Evolutionary conservation across 345 rosid genomes (phyloP).

Genomic region (Pugionium cornutum): DNA sequence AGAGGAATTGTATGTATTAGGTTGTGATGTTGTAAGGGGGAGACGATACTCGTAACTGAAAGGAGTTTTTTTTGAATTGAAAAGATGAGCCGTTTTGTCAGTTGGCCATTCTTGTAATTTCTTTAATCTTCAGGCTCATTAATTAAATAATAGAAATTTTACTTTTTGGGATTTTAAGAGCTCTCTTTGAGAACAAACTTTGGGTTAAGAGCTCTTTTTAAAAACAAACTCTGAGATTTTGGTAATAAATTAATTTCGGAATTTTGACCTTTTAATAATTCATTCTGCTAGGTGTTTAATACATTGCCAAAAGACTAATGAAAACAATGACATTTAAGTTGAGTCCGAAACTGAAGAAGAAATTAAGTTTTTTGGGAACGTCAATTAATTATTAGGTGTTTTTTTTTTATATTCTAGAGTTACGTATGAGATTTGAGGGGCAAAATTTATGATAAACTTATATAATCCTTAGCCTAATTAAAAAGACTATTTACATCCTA

Average conservation of each 20-base stretch:
- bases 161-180: background rate
- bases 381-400: background rate
- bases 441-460: background rate
- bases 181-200: background rate
- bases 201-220: no score
- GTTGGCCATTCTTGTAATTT: conserved; percentile 20
- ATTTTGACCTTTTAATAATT: background rate
- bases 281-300: background rate
- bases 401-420: background rate
- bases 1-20: background rate
- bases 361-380: background rate
- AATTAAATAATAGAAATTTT: background rate
- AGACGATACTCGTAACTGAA: conserved; percentile 28
- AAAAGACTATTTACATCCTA: no score
- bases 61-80: conserved; percentile 24
- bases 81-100: conserved; percentile 33
- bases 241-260: background rate
- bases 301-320: background rate
- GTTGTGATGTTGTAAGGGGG: conserved; percentile 13
- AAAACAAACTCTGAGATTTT: background rate
- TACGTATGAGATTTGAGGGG: background rate
- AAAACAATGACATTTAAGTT: background rate
- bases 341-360: conserved; percentile 8
- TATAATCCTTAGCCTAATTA: background rate
- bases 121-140: conserved; percentile 1